Evolutionary conservation across 2,329 filamentous ascomycete species (phyloP), one percentile per base, ranked within the genome.

Genomic region (Trichophyton benhamiae): DNA sequence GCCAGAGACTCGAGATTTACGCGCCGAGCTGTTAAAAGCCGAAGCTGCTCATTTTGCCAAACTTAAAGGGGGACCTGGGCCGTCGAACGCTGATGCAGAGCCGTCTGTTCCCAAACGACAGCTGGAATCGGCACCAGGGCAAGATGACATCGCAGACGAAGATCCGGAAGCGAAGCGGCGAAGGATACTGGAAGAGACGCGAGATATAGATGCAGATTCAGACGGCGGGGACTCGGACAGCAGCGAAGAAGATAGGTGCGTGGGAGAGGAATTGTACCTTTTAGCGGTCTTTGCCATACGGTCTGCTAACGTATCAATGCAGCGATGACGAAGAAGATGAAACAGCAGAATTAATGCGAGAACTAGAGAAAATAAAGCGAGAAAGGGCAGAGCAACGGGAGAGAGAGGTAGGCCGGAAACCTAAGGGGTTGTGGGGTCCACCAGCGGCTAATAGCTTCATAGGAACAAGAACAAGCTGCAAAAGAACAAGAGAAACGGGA

Each of bases 311-410:
- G 8, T 20, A 17, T 36, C 8, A 48, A 27, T 57, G 25, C 53
- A 85, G 85, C 65, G 84, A 86, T 57, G 83, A 87, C 57, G 84
- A 88, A 60, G 87, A 91, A 66, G 90, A 95, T 67, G 89, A 92
- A 68, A 87, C 89, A 3, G 91, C 90, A 0, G 90, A 95, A 72
- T 78, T 99, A 65, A 89, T 95, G 82, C 83, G 92, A 49, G 94
- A 99, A 73, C 77, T 99, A 53, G 92, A 95, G 71, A 94, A 95
- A 73, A 96, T 99, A 72, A 89, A 95, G 72, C 85, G 85, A 64
- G 91, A 96, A 74, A 80, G 90, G 60, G 87, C 87, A 1, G 90
- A 88, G 71, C 87, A 89, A 72, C 86, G 87, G 62, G 88, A 94
- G 65, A 84, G 84, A 71, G 88, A 89, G 75, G 82, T 83, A 64